Percentiles rank a stretch among this genome's conserved stretches.
Evolutionary conservation across 352 stramenopile genomes (phyloP).

Genomic region (Pelagophyceae sp.): DNA sequence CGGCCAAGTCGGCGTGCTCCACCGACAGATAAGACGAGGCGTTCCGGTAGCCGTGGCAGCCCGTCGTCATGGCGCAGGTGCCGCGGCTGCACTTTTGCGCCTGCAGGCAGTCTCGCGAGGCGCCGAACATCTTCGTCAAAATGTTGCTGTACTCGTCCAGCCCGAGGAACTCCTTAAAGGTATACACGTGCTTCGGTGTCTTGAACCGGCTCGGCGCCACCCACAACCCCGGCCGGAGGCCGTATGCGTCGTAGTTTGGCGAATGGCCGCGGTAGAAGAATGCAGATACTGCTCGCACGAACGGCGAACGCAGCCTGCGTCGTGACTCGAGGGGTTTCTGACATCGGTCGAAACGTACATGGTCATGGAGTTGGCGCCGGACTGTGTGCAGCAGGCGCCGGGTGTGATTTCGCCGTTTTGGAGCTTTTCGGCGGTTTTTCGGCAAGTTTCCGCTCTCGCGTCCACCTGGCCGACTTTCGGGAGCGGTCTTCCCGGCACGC

Average conservation of each 20-base stretch:
- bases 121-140: conserved; percentile 18
- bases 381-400: neutral
- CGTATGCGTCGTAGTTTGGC: conserved; percentile 12
- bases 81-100: neutral
- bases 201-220: neutral
- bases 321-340: neutral
- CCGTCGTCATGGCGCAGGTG: neutral
- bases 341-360: neutral
- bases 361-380: neutral
- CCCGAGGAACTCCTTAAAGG: conserved; percentile 6
- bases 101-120: neutral
- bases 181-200: neutral
- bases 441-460: neutral
- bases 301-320: neutral
- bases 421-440: neutral
- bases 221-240: conserved; percentile 10
- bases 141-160: conserved; percentile 6
- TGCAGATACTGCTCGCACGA: neutral
- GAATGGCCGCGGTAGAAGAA: conserved; percentile 8
- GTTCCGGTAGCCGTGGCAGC: conserved; percentile 18
- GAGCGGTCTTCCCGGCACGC: neutral
- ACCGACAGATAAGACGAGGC: neutral
- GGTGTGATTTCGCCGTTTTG: neutral
- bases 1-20: neutral
- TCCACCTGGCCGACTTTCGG: neutral